These are phyloP conservation scores for Anthracocystis panici-leucophaei DNA, from an alignment of 1,284 basidiomycete species.

Conservation along the genomic window DNA sequence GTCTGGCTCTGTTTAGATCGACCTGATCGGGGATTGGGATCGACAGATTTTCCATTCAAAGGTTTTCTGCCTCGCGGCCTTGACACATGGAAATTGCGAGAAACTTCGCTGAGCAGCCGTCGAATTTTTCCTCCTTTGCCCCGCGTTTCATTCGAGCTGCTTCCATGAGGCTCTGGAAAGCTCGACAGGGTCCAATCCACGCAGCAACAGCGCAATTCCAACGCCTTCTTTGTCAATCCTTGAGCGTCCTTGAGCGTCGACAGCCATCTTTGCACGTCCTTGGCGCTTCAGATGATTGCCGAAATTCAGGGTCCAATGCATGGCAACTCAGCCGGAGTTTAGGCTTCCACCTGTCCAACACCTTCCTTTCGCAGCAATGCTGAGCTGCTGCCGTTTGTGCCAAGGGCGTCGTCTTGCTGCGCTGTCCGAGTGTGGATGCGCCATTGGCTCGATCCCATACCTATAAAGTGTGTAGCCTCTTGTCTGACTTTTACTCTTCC, in stretches of 20 bases:
- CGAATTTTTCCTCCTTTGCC: not conserved
- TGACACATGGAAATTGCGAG: constrained; percentile 25
- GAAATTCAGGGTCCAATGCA: constrained; percentile 36
- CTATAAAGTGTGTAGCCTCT: constrained; percentile 18
- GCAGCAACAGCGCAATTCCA: constrained; percentile 12
- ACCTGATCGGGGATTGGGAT: too few relatives aligned
- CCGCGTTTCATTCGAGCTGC: constrained; percentile 10
- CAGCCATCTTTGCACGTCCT: constrained; percentile 9
- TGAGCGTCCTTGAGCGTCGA: constrained; percentile 18
- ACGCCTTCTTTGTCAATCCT: constrained; percentile 26
- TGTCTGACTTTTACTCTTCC: not conserved
- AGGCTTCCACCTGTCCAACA: constrained; percentile 26
- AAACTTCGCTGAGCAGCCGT: constrained; percentile 6
- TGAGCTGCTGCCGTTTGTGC: not conserved
- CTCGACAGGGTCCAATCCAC: constrained; percentile 12
- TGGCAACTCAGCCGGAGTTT: constrained; percentile 33
- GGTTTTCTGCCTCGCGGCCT: not conserved
- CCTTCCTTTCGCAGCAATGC: constrained; percentile 2
- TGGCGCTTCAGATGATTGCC: constrained; percentile 6
- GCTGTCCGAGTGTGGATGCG: not conserved
- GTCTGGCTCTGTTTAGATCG: not conserved
- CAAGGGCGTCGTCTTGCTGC: constrained; percentile 27
- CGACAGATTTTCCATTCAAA: too few relatives aligned
- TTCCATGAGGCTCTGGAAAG: constrained; percentile 18
- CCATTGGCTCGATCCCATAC: not conserved